Conservation (phyloP, 2,329 filamentous ascomycete genomes). For the Ascomycota sp. region DNA sequence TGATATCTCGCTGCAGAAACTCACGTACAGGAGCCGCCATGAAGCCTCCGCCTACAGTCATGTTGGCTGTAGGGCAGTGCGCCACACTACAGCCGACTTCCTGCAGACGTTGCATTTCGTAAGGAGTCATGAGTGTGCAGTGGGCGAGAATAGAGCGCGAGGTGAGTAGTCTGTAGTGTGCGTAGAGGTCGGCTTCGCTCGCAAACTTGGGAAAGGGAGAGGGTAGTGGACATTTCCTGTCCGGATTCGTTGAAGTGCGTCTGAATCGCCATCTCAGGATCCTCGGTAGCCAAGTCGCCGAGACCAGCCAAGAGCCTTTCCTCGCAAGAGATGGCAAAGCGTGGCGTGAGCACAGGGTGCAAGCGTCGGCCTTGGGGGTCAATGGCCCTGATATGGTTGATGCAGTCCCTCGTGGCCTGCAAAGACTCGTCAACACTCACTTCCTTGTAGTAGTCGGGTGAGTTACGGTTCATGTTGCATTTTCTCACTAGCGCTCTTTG, state of each 20-base stretch:
- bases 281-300: slow-evolving; percentile 26
- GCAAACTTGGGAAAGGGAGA: slow-evolving; percentile 32
- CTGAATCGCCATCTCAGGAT: slow-evolving; percentile 35
- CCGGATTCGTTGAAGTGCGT: slow-evolving; percentile 48
- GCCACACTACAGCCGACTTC: slow-evolving; percentile 35
- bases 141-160: slow-evolving; percentile 41
- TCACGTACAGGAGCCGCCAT: slow-evolving; percentile 39
- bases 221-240: slow-evolving; percentile 36
- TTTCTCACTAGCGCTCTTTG: slow-evolving; percentile 42
- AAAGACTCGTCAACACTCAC: slow-evolving; percentile 23
- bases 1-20: slow-evolving; percentile 35
- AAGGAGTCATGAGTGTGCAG: slow-evolving; percentile 38
- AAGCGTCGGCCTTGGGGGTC: slow-evolving; percentile 24
- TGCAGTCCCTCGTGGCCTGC: slow-evolving; percentile 24
- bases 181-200: slow-evolving; percentile 40
- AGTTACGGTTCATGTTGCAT: slow-evolving; percentile 39
- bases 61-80: slow-evolving; percentile 45
- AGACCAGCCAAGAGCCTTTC: slow-evolving; percentile 31
- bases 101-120: slow-evolving; percentile 28
- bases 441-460: slow-evolving; percentile 33
- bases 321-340: slow-evolving; percentile 41
- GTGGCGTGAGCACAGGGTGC: slow-evolving; percentile 31
- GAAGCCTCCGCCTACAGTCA: slow-evolving; percentile 39
- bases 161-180: slow-evolving; percentile 30
- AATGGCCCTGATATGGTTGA: slow-evolving; percentile 22